phyloP scores from a whole-genome alignment of 495 filamentous ascomycete species.

The Talaromyces adpressus region DNA sequence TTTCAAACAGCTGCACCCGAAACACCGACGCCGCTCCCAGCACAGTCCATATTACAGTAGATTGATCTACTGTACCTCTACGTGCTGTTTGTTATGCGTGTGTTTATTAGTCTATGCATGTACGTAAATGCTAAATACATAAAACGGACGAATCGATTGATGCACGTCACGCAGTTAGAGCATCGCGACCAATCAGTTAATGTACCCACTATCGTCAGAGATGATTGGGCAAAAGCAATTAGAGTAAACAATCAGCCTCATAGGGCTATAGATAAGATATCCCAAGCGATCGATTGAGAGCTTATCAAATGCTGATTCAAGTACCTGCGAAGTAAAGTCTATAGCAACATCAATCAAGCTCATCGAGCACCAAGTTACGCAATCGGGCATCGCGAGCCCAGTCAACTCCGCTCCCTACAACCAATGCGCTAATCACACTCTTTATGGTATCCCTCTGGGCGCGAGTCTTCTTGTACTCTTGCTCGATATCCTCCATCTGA shows the following conservation, averaged over 20 bases:
- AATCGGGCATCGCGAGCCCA: slow-evolving; percentile 70
- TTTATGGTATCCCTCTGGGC: slow-evolving; percentile 69
- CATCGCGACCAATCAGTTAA: neutral
- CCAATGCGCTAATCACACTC: slow-evolving; percentile 60
- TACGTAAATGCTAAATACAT: neutral
- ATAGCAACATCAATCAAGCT: slow-evolving; percentile 14
- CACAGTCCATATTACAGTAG: neutral
- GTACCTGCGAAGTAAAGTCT: neutral
- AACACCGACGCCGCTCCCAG: neutral
- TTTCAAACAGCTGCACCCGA: neutral
- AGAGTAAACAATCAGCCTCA: neutral
- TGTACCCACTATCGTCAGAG: neutral
- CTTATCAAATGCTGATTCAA: neutral
- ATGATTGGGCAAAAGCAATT: neutral
- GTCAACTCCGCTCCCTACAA: slow-evolving; percentile 78
- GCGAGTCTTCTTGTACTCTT: slow-evolving; percentile 46
- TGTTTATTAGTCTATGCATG: neutral
- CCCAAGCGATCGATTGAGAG: neutral
- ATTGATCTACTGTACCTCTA: neutral
- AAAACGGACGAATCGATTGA: neutral
- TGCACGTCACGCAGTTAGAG: neutral
- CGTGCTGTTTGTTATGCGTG: neutral
- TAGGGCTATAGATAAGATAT: neutral
- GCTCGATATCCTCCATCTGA: slow-evolving; percentile 49
- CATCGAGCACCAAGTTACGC: slow-evolving; percentile 67